These are phyloP conservation scores for Pyrus bretschneideri DNA, from an alignment of 306 rosid species.

Conservation along the genomic window DNA sequence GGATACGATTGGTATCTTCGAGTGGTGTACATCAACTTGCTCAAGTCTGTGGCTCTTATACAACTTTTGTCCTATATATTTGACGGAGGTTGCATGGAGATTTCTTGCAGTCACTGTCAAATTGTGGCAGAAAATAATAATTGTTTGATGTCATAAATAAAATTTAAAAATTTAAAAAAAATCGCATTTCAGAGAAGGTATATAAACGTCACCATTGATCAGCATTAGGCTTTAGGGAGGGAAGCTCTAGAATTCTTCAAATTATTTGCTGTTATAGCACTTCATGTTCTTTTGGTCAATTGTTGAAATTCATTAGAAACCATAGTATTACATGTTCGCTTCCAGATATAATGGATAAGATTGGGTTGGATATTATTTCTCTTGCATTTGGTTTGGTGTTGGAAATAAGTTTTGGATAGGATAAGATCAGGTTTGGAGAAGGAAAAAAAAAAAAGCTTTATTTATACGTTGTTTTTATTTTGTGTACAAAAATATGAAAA, in stretches of 20 bases:
- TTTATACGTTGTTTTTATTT: too few relatives aligned
- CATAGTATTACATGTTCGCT: neutral
- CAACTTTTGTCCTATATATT: neutral
- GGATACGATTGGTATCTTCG: neutral
- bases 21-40: neutral
- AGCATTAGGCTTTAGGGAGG: neutral
- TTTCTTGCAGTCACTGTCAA: neutral
- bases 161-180: neutral
- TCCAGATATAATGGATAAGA: neutral
- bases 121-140: neutral
- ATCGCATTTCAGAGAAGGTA: neutral
- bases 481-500: neutral
- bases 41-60: neutral
- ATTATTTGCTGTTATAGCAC: neutral
- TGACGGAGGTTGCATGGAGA: constrained; percentile 1
- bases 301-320: neutral
- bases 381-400: neutral
- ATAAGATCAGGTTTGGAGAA: neutral
- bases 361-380: neutral
- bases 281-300: neutral
- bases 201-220: neutral
- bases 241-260: neutral
- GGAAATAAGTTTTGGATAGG: neutral
- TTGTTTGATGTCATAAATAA: neutral
- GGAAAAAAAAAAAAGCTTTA: too few relatives aligned